Conservation (phyloP, 805 yeast species). For the Sungouiella thailandica region DNA sequence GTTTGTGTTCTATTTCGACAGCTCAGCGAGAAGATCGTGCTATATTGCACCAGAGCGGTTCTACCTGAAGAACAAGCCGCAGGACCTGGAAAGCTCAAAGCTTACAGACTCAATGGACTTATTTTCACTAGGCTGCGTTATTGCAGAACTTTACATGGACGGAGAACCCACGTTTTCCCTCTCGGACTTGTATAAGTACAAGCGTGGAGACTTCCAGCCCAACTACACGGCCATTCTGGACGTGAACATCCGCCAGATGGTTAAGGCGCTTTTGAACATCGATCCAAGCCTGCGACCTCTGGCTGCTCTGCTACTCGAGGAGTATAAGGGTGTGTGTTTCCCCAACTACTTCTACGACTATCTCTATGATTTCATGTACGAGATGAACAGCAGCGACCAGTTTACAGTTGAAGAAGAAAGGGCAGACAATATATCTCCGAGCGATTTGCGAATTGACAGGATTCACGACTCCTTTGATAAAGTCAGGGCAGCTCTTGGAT, state of each 20-base stretch:
- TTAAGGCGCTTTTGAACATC: slow-evolving; percentile 57
- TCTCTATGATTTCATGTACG: slow-evolving; percentile 58
- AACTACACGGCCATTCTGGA: slow-evolving; percentile 55
- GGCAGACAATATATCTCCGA: slow-evolving; percentile 20
- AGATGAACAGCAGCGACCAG: slow-evolving; percentile 21
- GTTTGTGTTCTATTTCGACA: slow-evolving; percentile 88
- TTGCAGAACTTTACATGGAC: slow-evolving; percentile 83
- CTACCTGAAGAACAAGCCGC: slow-evolving; percentile 21
- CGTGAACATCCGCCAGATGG: slow-evolving; percentile 45
- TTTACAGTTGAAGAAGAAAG: slow-evolving; percentile 12
- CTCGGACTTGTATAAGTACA: slow-evolving; percentile 81
- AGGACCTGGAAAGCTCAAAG: slow-evolving; percentile 4
- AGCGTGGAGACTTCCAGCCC: slow-evolving; percentile 62
- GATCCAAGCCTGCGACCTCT: slow-evolving; percentile 58
- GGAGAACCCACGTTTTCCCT: slow-evolving; percentile 84
- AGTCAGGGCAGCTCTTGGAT: slow-evolving; percentile 23
- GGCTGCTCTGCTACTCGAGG: slow-evolving; percentile 48
- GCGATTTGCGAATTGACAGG: slow-evolving; percentile 49
- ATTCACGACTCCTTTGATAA: slow-evolving; percentile 57
- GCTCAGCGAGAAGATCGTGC: slow-evolving; percentile 80
- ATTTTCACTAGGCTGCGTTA: slow-evolving; percentile 78
- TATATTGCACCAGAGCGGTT: slow-evolving; percentile 95
- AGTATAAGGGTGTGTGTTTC: slow-evolving; percentile 49
- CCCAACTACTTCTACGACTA: slow-evolving; percentile 67
- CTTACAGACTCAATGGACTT: slow-evolving; percentile 72